Base-by-base conservation (phyloP, 164 flowering plant species). In the Euptelea pleiosperma region DNA sequence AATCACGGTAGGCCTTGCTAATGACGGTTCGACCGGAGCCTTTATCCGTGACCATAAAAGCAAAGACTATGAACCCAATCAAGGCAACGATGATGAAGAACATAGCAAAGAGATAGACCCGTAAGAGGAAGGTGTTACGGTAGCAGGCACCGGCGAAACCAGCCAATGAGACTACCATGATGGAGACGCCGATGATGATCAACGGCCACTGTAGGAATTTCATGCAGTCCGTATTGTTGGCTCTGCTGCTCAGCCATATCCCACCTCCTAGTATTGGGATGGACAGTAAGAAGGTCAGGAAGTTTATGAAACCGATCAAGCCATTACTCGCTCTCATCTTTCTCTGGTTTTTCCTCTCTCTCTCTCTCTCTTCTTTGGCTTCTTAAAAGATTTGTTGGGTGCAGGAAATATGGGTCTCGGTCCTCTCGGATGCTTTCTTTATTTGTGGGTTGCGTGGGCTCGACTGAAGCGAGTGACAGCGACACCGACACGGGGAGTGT, bases 91-190 rank as follows among this genome's bases (percentile, higher is more conserved):
- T 75, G 67, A 90, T 35, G 67, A 86, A 68, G 79, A 93, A 84
- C 97, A 93, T 90, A 46, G 60, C 76, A 63, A 85, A 79, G 11
- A 93, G 73, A 63, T 93, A 93, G 19, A 88, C 28, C 75, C 87
- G 69, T 77, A 93, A 66, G 48, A 93, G 78, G 63, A 76, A 66
- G 11, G 87, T 75, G 85, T 90, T 87, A 0, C 99, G 69, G 71
- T 90, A 93, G 52, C 99, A 93, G 22, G 97, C 84, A 56, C 99
- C 99, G 61, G 88, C 97, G 62, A 93, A 78, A 0, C 99, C 99
- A 6, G 96, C 92, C 1, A 93, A 70, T 0, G 99, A 93, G 41
- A 93, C 42, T 15, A 80, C 83, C 95, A 88, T 77, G 76, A 93
- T 77, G 33, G 89, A 4, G 14, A 71, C 77, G 2, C 97, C 99